A percentile compares a stretch with the other conserved stretches of the same genome.
Evolutionary conservation across 2,329 filamentous ascomycete species (phyloP).

Genomic region (Trichoderma harzianum): DNA sequence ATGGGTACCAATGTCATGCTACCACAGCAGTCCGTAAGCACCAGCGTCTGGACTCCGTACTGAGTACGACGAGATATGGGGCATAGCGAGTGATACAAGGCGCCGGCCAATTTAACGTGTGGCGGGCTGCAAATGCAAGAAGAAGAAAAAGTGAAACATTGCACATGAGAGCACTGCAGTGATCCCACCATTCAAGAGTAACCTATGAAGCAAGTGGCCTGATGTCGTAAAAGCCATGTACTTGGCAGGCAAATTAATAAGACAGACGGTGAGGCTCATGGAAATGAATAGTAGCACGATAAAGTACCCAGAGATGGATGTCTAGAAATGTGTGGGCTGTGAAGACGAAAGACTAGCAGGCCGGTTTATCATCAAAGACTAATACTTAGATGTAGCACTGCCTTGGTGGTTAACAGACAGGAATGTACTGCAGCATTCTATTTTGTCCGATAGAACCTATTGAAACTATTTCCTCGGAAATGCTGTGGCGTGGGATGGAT

Average conservation of each 20-base stretch:
- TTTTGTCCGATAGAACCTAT: background rate
- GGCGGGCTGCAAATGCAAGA: background rate
- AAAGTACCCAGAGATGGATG: background rate
- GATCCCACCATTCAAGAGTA: background rate
- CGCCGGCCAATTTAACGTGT: background rate
- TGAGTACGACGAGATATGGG: background rate
- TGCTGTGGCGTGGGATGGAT: background rate
- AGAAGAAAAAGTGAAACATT: background rate
- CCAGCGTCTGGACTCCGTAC: background rate
- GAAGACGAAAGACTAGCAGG: background rate
- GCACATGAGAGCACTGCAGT: background rate
- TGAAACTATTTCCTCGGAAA: background rate
- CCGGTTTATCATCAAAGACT: background rate
- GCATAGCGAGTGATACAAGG: background rate
- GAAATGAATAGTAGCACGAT: background rate
- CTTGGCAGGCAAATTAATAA: background rate
- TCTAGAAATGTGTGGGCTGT: background rate
- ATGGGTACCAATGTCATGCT: background rate
- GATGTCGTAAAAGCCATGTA: background rate
- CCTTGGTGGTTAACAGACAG: background rate
- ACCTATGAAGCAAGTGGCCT: background rate
- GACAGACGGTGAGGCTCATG: background rate
- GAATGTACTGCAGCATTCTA: background rate
- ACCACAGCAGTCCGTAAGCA: background rate
- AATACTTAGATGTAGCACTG: background rate